phyloP scores from a whole-genome alignment of 2,329 filamentous ascomycete genomes.

The Mollisia scopiformis region DNA sequence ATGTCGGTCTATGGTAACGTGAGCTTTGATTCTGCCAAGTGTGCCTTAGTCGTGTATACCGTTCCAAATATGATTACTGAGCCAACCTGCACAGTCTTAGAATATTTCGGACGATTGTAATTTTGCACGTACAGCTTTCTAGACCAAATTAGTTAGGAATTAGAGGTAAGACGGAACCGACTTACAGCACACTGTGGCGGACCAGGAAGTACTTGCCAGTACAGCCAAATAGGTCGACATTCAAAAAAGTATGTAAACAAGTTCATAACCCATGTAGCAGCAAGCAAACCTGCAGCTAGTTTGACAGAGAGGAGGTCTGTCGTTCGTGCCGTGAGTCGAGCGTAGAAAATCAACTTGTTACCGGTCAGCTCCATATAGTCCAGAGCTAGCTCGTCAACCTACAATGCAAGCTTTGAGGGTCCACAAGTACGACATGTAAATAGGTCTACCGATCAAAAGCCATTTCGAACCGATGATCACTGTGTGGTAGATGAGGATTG shows the following conservation, averaged over 20 bases:
- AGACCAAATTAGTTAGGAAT: constrained; percentile 7
- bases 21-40: background rate
- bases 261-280: constrained; percentile 21
- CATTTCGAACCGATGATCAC: constrained; percentile 24
- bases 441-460: constrained; percentile 19
- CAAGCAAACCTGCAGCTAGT: constrained; percentile 11
- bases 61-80: constrained; percentile 12
- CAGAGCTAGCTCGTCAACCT: background rate
- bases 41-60: background rate
- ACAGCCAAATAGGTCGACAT: constrained; percentile 21
- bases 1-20: constrained; percentile 18
- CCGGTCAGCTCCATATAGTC: background rate
- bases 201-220: constrained; percentile 25
- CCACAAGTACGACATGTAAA: constrained; percentile 31
- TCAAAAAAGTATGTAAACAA: constrained; percentile 22
- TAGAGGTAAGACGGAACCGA: background rate
- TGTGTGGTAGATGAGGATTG: constrained; percentile 7
- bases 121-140: constrained; percentile 23
- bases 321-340: constrained; percentile 17
- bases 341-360: constrained; percentile 26
- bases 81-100: constrained; percentile 7
- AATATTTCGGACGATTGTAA: background rate
- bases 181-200: constrained; percentile 25
- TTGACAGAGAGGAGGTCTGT: constrained; percentile 19
- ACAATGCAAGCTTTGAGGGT: constrained; percentile 31